Base-by-base conservation (phyloP, 2,329 filamentous ascomycete genomes). In the Colletotrichum agaves region DNA sequence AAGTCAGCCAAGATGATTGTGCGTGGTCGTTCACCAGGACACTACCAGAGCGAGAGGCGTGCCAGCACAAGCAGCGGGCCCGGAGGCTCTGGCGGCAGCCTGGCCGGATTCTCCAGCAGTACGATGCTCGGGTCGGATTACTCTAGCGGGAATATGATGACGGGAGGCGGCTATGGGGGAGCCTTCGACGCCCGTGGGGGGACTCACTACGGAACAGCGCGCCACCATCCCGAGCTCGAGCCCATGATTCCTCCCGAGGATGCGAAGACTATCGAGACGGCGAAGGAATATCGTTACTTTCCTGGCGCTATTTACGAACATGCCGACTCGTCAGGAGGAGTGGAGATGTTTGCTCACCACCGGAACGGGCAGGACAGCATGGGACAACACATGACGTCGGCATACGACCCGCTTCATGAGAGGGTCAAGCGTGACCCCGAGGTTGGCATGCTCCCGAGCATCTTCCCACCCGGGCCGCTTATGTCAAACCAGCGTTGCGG, bases 1-100 rank as follows among this genome's bases (percentile, higher is more conserved):
- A 89, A 92, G 74, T 95, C 92, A 5, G 89, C 91, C 67, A 92
- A 91, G 75, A 93, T 96, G 85, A 93, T 97, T 72, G 93, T 96
- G n/a, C 90, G 93, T 21, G 93, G 93, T 5, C 88, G 93, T 27
- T 94, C 91, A 7, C 93, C 93, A 0, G 93, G 92, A 1, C 93
- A 94, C 74, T 94, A 94, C 78, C 90, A 92, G 74, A 88, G 90
- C 49, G 89, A 91, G 71, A 83, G 90, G 70, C 86, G 90, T 61
- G 85, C 88, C 59, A 93, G 90, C 76, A 85, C 89, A 3, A 88
- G 90, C 73, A 93, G 91, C 73, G 90, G 91, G 0, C 84, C 85
- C 2, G 85, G 85, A 63, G 91, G 91, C 13, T 89, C 90, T 0
- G 87, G 88, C 41, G 87, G 89, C 21, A 86, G 85, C 46, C 84